These are phyloP conservation scores for Pichia cabralensis DNA, from an alignment of 805 yeast species.

Conservation along the genomic window DNA sequence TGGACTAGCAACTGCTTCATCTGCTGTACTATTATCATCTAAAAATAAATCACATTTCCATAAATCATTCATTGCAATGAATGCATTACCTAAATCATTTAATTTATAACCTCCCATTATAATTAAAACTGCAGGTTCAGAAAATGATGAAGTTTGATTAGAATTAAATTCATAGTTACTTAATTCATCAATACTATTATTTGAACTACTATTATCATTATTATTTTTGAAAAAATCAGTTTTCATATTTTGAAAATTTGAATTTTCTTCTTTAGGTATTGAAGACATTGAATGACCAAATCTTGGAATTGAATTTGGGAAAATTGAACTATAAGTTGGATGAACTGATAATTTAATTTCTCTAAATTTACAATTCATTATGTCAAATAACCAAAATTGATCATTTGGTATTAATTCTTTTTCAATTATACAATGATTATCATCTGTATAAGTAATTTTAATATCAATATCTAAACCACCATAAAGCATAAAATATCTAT, in stretches of 20 bases:
- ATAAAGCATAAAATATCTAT: slow-evolving; percentile 48
- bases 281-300: slow-evolving; percentile 23
- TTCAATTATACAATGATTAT: slow-evolving; percentile 31
- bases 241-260: slow-evolving; percentile 8
- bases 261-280: slow-evolving; percentile 23
- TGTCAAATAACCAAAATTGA: slow-evolving; percentile 52
- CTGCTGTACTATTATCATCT: slow-evolving; percentile 25
- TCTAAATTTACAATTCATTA: slow-evolving; percentile 36
- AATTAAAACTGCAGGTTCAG: slow-evolving; percentile 26
- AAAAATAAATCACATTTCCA: slow-evolving; percentile 26
- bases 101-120: slow-evolving; percentile 42
- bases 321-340: slow-evolving; percentile 19
- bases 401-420: slow-evolving; percentile 28
- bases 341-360: slow-evolving; percentile 30
- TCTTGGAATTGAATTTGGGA: slow-evolving; percentile 23
- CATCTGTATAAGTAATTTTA: slow-evolving; percentile 18
- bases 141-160: background rate
- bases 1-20: slow-evolving; percentile 23
- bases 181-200: no score
- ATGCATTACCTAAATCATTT: slow-evolving; percentile 21
- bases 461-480: slow-evolving; percentile 56
- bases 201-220: background rate
- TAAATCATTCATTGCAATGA: slow-evolving; percentile 24
- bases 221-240: background rate
- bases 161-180: no score